These are phyloP conservation scores for Pinus taeda DNA, from an alignment of 75 land plant genomes.

Conservation along the genomic window DNA sequence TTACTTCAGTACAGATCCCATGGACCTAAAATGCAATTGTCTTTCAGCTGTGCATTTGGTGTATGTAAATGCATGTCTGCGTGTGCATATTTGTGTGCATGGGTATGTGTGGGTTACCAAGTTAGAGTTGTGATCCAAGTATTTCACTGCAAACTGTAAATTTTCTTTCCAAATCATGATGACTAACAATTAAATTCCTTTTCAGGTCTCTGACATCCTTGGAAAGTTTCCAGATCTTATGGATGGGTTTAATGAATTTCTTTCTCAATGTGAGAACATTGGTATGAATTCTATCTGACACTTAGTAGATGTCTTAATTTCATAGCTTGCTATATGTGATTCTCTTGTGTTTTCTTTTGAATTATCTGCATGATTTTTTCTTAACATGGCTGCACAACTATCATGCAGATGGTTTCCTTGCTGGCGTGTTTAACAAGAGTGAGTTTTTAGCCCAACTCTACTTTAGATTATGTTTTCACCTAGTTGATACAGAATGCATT, in stretches of 20 bases:
- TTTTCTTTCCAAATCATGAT: neutral
- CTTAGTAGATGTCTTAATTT: neutral
- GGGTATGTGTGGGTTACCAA: neutral
- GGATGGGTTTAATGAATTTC: conserved; percentile 86
- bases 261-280: conserved; percentile 75
- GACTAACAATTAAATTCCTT: neutral
- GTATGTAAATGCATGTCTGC: too few relatives aligned
- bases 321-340: neutral
- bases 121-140: neutral
- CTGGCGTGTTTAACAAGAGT: conserved; percentile 66
- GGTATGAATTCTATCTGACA: conserved; percentile 32
- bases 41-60: neutral
- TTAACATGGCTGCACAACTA: conserved; percentile 3
- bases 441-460: conserved; percentile 20
- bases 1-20: neutral
- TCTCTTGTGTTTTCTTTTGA: neutral
- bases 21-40: neutral
- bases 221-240: conserved; percentile 84
- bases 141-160: neutral
- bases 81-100: too few relatives aligned
- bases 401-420: conserved; percentile 79
- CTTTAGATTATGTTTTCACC: neutral
- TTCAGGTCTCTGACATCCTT: conserved; percentile 78
- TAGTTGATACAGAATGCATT: neutral
- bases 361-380: neutral